Conservation (phyloP, 495 filamentous ascomycete genomes). For the Wilcoxina mikolae region DNA sequence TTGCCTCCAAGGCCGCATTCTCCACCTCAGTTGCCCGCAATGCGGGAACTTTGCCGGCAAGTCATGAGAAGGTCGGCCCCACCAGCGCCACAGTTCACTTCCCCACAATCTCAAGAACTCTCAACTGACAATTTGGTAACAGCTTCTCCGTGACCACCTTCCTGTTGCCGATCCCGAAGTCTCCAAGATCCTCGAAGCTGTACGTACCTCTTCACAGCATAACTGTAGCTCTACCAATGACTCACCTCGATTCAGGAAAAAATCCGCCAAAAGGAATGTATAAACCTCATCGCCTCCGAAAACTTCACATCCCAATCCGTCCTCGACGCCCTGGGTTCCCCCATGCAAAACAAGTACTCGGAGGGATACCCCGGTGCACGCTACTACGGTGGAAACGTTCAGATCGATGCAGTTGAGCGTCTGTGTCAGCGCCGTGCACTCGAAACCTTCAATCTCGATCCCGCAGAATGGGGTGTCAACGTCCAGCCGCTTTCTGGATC, state of each 20-base stretch:
- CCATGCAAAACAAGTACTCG: constrained; percentile 99
- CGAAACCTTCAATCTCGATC: constrained; percentile 66
- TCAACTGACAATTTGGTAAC: constrained; percentile 13
- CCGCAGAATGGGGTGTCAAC: constrained; percentile 92
- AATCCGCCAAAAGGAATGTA: constrained; percentile 86
- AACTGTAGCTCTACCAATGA: not conserved
- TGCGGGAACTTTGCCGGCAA: constrained; percentile 18
- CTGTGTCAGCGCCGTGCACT: constrained; percentile 82
- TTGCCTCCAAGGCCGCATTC: constrained; percentile 32
- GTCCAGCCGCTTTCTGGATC: constrained; percentile 94
- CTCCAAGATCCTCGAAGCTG: constrained; percentile 78
- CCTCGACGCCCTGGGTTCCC: constrained; percentile 86
- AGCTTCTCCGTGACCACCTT: constrained; percentile 69
- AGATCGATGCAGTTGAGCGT: constrained; percentile 79
- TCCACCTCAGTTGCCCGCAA: constrained; percentile 24
- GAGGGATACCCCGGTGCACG: constrained; percentile 93
- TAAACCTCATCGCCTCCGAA: constrained; percentile 96
- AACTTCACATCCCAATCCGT: constrained; percentile 98
- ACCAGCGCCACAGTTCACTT: not conserved
- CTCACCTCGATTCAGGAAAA: constrained; percentile 53
- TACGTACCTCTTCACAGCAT: constrained; percentile 26
- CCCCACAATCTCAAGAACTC: not conserved
- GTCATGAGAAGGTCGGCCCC: constrained; percentile 13
- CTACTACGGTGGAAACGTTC: constrained; percentile 95
- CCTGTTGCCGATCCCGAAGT: constrained; percentile 76